Evolutionary conservation across 352 stramenopile genomes (phyloP).

Genomic region (Pythium angustatum): DNA sequence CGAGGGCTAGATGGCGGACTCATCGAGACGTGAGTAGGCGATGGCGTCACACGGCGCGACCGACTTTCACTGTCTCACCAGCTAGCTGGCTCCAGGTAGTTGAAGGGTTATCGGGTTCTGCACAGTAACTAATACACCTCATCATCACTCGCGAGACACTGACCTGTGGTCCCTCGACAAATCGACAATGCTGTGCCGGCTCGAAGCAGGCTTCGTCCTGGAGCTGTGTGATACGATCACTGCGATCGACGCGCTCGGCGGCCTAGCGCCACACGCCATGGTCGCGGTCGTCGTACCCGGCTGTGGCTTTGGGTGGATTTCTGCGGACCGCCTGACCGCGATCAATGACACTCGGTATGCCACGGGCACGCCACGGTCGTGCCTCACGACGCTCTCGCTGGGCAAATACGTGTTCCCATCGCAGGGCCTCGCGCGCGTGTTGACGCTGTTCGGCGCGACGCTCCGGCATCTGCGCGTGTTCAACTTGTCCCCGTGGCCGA

Average conservation of each 20-base stretch:
- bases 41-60: not conserved
- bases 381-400: not conserved
- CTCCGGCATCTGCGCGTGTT: not conserved
- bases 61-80: not conserved
- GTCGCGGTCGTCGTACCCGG: conserved; percentile 2
- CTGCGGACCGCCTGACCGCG: not conserved
- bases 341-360: not conserved
- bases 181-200: not conserved
- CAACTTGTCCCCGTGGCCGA: not conserved
- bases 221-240: conserved; percentile 1
- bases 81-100: not conserved
- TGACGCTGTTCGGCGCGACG: not conserved
- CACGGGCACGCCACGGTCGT: not conserved
- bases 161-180: not conserved
- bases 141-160: not conserved
- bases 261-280: not conserved
- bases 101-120: conserved; percentile 1
- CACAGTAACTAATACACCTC: not conserved
- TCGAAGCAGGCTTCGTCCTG: not conserved
- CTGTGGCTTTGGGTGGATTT: not conserved
- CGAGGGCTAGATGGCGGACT: not conserved
- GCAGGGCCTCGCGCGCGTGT: not conserved
- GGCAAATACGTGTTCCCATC: not conserved
- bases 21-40: too few species aligned
- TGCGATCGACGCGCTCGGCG: not conserved